Evolutionary conservation across 2,329 filamentous ascomycete genomes (phyloP), one percentile per base, ranked within the genome.

Genomic region (Sporothrix humicola): DNA sequence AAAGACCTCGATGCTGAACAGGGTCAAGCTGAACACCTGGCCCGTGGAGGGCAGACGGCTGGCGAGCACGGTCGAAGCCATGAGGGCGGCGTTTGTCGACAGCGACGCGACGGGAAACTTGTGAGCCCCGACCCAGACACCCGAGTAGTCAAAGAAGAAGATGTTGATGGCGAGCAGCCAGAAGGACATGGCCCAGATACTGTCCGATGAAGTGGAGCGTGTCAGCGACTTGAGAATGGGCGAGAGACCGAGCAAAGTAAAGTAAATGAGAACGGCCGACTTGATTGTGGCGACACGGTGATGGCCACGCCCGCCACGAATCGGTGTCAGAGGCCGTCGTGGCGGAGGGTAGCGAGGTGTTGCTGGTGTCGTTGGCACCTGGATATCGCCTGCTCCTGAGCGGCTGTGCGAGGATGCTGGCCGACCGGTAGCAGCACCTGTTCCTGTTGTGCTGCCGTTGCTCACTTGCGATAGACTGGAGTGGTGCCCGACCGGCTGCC

Each of bases 141-240:
- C 92, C 12, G 93, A 93, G 82, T 99, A 99, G 85, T 99, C 96
- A 80, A 98, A 98, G 81, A 97, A 98, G 82, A 97, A 97, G 75
- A 98, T 94, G 81, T 99, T 99, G 83, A 98, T 95, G 78, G 93
- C 89, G 76, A 99, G 89, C 61, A 99, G 87, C 90, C 94, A 96
- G 79, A 93, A 95, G 69, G 93, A 96, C 85, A 99, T 92, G 73
- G 96, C 94, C 96, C 96, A 99, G 80, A 99, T 99, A 59, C 92
- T 96, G 85, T 99, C 96, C 73, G 90, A 92, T 8, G 93, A 95
- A 4, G 95, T 98, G 5, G 95, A 98, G 69, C 89, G 89, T 0
- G 96, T 99, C n/a, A 99, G 88, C 1, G 95, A 98, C 82, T 98
- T 98, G 75, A 99, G 89, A 76, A 99, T 98, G 0, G 96, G 96